Conservation (phyloP, 2,329 filamentous ascomycete species). For the Penicillium janthinellum region DNA sequence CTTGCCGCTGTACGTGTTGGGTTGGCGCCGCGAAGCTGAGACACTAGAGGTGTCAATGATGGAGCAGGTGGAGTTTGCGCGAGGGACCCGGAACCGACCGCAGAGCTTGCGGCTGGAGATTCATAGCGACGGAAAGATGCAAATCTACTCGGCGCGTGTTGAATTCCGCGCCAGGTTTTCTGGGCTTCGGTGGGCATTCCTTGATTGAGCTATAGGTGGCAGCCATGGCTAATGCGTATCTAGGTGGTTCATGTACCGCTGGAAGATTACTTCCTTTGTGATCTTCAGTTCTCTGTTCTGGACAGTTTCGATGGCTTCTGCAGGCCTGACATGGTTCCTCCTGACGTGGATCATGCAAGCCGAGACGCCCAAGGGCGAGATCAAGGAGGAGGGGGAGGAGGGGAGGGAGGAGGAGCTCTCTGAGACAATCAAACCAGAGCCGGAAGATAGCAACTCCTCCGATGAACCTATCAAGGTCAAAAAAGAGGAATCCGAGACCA, state of each 20-base stretch:
- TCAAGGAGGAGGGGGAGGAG: slow-evolving; percentile 36
- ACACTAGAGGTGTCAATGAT: slow-evolving; percentile 69
- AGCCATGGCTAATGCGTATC: slow-evolving; percentile 21
- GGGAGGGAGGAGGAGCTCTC: slow-evolving; percentile 24
- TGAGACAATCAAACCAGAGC: slow-evolving; percentile 19
- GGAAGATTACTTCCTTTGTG: slow-evolving; percentile 69
- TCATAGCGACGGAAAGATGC: slow-evolving; percentile 68
- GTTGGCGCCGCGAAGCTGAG: slow-evolving; percentile 65
- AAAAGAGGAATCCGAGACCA: slow-evolving; percentile 31
- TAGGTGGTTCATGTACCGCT: slow-evolving; percentile 83
- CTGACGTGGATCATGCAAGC: slow-evolving; percentile 48
- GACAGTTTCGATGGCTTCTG: slow-evolving; percentile 69
- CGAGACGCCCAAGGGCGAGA: slow-evolving; percentile 27
- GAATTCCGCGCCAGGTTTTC: slow-evolving; percentile 73
- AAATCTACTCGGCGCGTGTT: slow-evolving; percentile 72
- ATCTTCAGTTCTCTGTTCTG: slow-evolving; percentile 74
- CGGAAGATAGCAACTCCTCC: slow-evolving; percentile 14
- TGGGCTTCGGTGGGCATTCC: slow-evolving; percentile 60
- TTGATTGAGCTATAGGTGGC: neutral
- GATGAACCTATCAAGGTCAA: slow-evolving; percentile 31
- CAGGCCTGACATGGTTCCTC: slow-evolving; percentile 65
- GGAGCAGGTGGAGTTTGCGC: slow-evolving; percentile 68
- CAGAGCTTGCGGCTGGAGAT: slow-evolving; percentile 64
- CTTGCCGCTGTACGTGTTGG: slow-evolving; percentile 70
- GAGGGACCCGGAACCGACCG: slow-evolving; percentile 57